Conservation (phyloP, 306 rosid species). For the Vachellia pachyceras region DNA sequence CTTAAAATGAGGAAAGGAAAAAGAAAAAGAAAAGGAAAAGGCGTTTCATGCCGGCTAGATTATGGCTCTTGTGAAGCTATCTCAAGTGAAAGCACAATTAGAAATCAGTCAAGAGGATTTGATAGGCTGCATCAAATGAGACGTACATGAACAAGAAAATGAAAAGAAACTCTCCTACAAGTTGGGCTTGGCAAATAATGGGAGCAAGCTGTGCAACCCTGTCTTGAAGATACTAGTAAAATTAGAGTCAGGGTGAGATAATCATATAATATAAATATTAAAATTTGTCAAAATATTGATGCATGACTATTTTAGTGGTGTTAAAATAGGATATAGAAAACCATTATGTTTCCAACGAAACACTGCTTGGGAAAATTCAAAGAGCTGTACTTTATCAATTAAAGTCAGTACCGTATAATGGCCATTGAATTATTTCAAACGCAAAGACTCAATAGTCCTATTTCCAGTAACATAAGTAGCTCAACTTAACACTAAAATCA, state of each 20-base stretch:
- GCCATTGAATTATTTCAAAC: too few relatives aligned
- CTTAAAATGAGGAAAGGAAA: not conserved
- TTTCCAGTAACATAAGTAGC: not conserved
- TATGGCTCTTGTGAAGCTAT: constrained; percentile 13
- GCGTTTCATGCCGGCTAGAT: not conserved
- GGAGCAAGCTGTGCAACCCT: not conserved
- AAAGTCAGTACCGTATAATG: too few relatives aligned
- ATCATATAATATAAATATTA: not conserved
- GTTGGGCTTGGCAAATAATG: not conserved
- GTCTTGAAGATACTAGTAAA: not conserved
- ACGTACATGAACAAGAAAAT: not conserved
- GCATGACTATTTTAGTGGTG: not conserved
- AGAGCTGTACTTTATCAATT: not conserved
- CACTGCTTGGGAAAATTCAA: not conserved
- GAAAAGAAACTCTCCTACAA: not conserved
- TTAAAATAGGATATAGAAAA: not conserved
- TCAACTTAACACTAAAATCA: not conserved
- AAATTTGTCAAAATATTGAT: constrained; percentile 1
- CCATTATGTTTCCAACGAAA: not conserved
- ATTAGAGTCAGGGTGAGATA: not conserved
- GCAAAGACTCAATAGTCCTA: not conserved
- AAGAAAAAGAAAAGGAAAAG: not conserved
- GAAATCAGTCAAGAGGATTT: not conserved
- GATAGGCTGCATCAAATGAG: not conserved
- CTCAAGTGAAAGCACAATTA: not conserved